Conservation (phyloP, 2,329 filamentous ascomycete genomes). For the Exophiala sideris region DNA sequence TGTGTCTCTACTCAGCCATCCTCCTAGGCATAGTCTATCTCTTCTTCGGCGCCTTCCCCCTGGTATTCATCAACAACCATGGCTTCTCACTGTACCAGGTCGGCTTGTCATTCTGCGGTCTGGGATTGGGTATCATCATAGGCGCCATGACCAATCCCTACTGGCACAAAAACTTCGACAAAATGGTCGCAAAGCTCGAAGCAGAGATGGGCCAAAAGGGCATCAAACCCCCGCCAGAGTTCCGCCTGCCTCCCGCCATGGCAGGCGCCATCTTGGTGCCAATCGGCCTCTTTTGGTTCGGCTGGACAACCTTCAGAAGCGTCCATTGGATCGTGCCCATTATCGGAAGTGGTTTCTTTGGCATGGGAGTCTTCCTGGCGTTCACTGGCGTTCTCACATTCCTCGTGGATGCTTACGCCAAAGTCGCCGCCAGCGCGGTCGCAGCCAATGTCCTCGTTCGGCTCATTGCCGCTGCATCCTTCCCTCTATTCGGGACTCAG, state of each 20-base stretch:
- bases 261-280: slow-evolving; percentile 53
- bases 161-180: slow-evolving; percentile 14
- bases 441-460: slow-evolving; percentile 79
- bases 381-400: slow-evolving; percentile 71
- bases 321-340: slow-evolving; percentile 48
- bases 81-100: slow-evolving; percentile 33
- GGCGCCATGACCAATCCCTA: slow-evolving; percentile 42
- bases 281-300: slow-evolving; percentile 55
- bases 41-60: slow-evolving; percentile 83
- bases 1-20: slow-evolving; percentile 79
- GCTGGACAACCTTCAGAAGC: slow-evolving; percentile 42
- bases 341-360: slow-evolving; percentile 36
- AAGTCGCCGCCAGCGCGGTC: slow-evolving; percentile 57
- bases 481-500: slow-evolving; percentile 69
- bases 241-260: slow-evolving; percentile 49
- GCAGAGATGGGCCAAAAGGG: slow-evolving; percentile 31
- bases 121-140: slow-evolving; percentile 44
- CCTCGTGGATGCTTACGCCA: slow-evolving; percentile 60
- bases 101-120: slow-evolving; percentile 43
- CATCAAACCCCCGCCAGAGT: slow-evolving; percentile 49
- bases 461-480: slow-evolving; percentile 72
- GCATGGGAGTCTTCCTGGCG: slow-evolving; percentile 48
- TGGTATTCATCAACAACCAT: slow-evolving; percentile 65
- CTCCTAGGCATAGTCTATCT: slow-evolving; percentile 85
- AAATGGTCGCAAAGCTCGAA: slow-evolving; percentile 32